Evolutionary conservation across 345 rosid genomes (phyloP).

Genomic region (Alliaria petiolata): DNA sequence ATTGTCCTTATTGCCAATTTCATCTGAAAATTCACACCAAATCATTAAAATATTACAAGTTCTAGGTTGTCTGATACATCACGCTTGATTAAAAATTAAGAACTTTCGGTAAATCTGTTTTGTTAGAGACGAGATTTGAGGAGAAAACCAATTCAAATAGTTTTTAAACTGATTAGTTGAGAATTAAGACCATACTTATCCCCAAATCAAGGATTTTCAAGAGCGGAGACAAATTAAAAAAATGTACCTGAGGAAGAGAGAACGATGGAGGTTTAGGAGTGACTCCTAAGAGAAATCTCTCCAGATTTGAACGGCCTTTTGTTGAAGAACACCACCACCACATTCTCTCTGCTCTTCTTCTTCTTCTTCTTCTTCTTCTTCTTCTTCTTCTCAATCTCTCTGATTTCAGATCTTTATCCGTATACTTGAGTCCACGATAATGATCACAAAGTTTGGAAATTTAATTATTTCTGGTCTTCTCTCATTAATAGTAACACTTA

Average conservation of each 20-base stretch:
- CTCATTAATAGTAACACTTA: conserved; percentile 9
- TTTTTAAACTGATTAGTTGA: neutral
- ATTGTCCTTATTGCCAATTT: conserved; percentile 19
- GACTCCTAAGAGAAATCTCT: conserved; percentile 31
- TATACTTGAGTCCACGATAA: neutral
- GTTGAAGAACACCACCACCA: conserved; percentile 37
- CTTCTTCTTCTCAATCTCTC: conserved; percentile 5
- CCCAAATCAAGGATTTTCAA: neutral
- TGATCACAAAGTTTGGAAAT: neutral
- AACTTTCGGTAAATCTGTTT: neutral
- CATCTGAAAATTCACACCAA: conserved; percentile 7
- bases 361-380: neutral
- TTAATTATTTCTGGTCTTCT: conserved; percentile 20
- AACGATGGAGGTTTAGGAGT: conserved; percentile 34
- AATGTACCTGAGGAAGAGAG: conserved; percentile 23
- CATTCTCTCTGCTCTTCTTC: conserved; percentile 1
- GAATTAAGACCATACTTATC: neutral
- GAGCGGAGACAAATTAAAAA: neutral
- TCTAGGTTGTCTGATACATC: conserved; percentile 18
- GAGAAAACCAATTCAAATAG: neutral
- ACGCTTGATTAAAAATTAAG: conserved; percentile 2
- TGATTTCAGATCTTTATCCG: conserved; percentile 1
- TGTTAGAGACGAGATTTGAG: neutral
- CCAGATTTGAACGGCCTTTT: conserved; percentile 34
- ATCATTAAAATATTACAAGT: neutral